These are phyloP conservation scores for Boletus sensibilis DNA, from an alignment of 768 basidiomycete species.

Conservation along the genomic window DNA sequence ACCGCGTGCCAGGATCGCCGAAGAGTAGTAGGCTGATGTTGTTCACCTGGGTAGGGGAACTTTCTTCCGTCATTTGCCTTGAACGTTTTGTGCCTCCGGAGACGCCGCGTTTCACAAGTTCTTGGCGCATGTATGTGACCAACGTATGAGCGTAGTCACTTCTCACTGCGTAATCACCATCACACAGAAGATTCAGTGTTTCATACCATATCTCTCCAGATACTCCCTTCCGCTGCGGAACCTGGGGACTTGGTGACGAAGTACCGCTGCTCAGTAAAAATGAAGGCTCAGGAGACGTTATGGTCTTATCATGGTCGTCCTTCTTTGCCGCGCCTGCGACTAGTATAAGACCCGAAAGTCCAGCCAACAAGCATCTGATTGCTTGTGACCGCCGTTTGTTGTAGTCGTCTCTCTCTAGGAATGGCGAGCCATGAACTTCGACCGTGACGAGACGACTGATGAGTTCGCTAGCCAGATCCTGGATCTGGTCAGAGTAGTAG, in stretches of 20 bases:
- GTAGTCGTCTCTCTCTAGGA: slow-evolving; percentile 37
- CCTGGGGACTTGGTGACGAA: slow-evolving; percentile 29
- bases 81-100: slow-evolving; percentile 47
- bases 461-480: slow-evolving; percentile 85
- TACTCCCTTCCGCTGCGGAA: slow-evolving; percentile 62
- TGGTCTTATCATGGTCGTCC: slow-evolving; percentile 19
- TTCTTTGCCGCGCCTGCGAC: slow-evolving; percentile 49
- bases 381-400: slow-evolving; percentile 57
- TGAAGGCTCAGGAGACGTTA: slow-evolving; percentile 21
- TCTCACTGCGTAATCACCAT: slow-evolving; percentile 73
- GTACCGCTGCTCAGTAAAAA: slow-evolving; percentile 30
- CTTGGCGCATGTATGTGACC: slow-evolving; percentile 72
- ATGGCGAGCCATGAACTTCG: slow-evolving; percentile 59
- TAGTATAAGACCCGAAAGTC: slow-evolving; percentile 66
- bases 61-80: slow-evolving; percentile 46
- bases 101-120: slow-evolving; percentile 62
- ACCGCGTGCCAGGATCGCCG: slow-evolving; percentile 64
- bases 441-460: slow-evolving; percentile 70
- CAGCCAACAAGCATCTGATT: slow-evolving; percentile 67
- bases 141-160: slow-evolving; percentile 73
- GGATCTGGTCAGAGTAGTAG: slow-evolving; percentile 95
- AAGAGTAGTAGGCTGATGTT: slow-evolving; percentile 49
- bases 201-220: slow-evolving; percentile 90
- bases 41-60: slow-evolving; percentile 44
- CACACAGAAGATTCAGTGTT: slow-evolving; percentile 80